phyloP scores from a whole-genome alignment of 768 basidiomycete genomes.

The Jaapia argillacea region DNA sequence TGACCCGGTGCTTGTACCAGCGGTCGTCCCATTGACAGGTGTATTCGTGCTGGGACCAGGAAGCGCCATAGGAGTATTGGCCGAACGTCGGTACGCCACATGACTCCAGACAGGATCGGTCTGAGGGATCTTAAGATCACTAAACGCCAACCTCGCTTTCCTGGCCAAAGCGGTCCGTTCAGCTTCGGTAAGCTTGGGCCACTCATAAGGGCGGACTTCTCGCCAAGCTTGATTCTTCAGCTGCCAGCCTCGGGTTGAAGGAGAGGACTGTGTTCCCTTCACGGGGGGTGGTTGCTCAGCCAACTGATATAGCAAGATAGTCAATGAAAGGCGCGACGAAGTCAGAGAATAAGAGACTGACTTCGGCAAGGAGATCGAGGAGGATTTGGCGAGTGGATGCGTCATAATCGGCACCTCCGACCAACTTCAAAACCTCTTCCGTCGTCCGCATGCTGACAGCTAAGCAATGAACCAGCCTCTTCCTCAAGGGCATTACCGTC shows the following conservation, averaged over 20 bases:
- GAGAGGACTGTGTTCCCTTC: conserved; percentile 24
- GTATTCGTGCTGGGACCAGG: too few species aligned
- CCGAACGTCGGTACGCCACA: conserved; percentile 14
- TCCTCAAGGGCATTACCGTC: conserved; percentile 17
- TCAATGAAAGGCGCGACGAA: not conserved
- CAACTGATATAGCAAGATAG: conserved; percentile 25
- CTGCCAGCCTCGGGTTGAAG: conserved; percentile 31
- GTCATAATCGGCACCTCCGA: conserved; percentile 32
- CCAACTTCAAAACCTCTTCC: conserved; percentile 26
- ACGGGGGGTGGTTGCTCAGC: conserved; percentile 31
- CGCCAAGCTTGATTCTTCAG: conserved; percentile 52
- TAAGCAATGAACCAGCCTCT: conserved; percentile 43
- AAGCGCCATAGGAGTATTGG: not conserved
- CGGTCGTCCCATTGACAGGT: too few species aligned
- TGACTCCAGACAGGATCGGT: conserved; percentile 56
- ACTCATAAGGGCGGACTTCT: conserved; percentile 63
- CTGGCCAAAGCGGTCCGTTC: conserved; percentile 42
- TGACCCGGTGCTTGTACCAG: too few species aligned
- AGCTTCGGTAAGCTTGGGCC: conserved; percentile 35
- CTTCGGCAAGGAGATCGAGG: conserved; percentile 39
- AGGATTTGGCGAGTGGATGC: conserved; percentile 30
- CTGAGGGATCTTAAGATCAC: conserved; percentile 42
- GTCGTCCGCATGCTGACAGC: conserved; percentile 38
- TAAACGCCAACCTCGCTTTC: conserved; percentile 38
- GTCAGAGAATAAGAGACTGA: conserved; percentile 16